Evolutionary conservation across 2,329 filamentous ascomycete species (phyloP).

Genomic region (Fusarium sp.): DNA sequence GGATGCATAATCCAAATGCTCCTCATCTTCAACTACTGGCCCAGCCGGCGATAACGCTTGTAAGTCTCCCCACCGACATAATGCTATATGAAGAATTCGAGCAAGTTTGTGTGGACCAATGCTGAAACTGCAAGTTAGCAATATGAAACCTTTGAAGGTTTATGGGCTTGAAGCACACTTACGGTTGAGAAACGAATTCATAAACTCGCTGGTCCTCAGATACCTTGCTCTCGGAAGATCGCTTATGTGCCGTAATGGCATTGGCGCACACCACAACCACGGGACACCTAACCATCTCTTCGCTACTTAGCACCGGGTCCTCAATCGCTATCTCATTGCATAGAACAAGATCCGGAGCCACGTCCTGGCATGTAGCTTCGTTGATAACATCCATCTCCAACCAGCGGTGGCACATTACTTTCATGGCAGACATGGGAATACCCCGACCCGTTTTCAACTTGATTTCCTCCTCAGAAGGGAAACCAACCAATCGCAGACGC

Average conservation of each 20-base stretch:
- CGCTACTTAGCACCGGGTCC: not conserved
- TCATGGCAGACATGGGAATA: constrained; percentile 26
- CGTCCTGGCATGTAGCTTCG: not conserved
- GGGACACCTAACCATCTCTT: constrained; percentile 26
- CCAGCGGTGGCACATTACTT: constrained; percentile 30
- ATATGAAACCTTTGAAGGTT: not conserved
- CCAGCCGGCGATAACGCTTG: constrained; percentile 9
- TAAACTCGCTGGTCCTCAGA: constrained; percentile 37
- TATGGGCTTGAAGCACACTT: constrained; percentile 16
- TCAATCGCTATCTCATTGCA: constrained; percentile 29
- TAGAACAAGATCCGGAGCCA: constrained; percentile 42
- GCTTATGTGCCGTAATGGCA: constrained; percentile 42
- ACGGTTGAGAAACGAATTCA: constrained; percentile 52
- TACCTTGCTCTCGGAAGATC: constrained; percentile 28
- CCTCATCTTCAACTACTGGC: not conserved
- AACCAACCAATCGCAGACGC: constrained; percentile 33
- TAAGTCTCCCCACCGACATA: constrained; percentile 40
- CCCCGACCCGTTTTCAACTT: not conserved
- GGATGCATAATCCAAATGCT: not conserved
- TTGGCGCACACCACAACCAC: constrained; percentile 47
- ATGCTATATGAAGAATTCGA: constrained; percentile 42
- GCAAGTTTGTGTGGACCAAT: constrained; percentile 51
- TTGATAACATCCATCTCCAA: constrained; percentile 32
- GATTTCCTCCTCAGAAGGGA: constrained; percentile 9
- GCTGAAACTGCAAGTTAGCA: constrained; percentile 13